Evolutionary conservation across 192 early-diverging fungal species (phyloP).

Genomic region (Entomortierella parvispora): DNA sequence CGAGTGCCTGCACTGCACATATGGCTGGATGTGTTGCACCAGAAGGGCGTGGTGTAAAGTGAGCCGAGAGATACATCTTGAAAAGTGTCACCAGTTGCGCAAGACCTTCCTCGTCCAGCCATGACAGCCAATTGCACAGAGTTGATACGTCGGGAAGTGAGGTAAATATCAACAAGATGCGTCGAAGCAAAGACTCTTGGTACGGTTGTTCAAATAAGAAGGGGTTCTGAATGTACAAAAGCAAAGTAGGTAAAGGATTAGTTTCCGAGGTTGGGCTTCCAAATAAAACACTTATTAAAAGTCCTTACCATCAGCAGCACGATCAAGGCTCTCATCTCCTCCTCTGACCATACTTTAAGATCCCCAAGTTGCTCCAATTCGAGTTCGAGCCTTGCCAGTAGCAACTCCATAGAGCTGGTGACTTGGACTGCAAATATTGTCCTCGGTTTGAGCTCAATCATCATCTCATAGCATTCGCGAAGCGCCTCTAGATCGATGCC

Average conservation of each 20-base stretch:
- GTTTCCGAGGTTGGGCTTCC: too few species aligned
- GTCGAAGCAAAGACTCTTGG: conserved; percentile 58
- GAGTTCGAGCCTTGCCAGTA: conserved; percentile 63
- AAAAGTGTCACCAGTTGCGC: conserved; percentile 55
- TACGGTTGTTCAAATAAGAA: conserved; percentile 56
- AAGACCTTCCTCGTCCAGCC: conserved; percentile 56
- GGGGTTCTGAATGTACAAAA: conserved; percentile 64
- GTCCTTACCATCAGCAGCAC: conserved; percentile 45
- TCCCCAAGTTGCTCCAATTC: conserved; percentile 45
- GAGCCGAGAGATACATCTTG: conserved; percentile 59
- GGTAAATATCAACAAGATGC: conserved; percentile 57
- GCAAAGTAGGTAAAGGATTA: too few species aligned
- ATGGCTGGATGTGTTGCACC: conserved; percentile 59
- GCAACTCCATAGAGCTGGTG: conserved; percentile 64
- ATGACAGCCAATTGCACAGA: conserved; percentile 62
- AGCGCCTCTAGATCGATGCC: conserved; percentile 47
- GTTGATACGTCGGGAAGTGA: conserved; percentile 45
- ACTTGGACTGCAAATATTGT: conserved; percentile 51
- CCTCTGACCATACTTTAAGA: conserved; percentile 25
- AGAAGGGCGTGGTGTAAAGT: conserved; percentile 53
- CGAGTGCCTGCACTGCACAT: conserved; percentile 58
- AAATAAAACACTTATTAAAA: neutral
- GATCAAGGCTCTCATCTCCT: conserved; percentile 47
- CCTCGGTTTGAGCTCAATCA: conserved; percentile 45
- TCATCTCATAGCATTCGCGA: conserved; percentile 44